phyloP scores from a whole-genome alignment of 2,329 filamentous ascomycete species.

The Cladosporium sp. region DNA sequence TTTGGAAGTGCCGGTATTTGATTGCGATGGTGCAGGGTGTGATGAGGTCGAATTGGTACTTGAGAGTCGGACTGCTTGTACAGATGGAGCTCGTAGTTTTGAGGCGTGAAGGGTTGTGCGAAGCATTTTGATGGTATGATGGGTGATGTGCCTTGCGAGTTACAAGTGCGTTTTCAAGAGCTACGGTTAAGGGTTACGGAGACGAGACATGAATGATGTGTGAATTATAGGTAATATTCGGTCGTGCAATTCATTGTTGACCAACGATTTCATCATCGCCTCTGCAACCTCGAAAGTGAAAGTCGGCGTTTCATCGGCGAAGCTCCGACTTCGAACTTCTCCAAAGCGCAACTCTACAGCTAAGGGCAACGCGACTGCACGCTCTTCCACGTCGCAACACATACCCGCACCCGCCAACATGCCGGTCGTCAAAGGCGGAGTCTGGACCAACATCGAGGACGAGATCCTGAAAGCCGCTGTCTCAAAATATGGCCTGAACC shows the following conservation, averaged over 20 bases:
- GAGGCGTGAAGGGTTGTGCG: slow-evolving; percentile 1
- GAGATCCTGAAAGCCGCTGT: slow-evolving; percentile 96
- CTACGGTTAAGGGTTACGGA: neutral
- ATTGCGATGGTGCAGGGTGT: neutral
- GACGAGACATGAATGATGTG: neutral
- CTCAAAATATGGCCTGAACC: slow-evolving; percentile 91
- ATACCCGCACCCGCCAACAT: slow-evolving; percentile 37
- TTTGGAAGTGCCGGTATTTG: neutral
- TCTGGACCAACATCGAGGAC: slow-evolving; percentile 73
- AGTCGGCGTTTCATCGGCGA: neutral
- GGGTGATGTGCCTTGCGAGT: neutral
- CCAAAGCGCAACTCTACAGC: neutral
- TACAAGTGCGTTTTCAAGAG: neutral
- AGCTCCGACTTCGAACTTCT: neutral
- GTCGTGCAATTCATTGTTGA: neutral
- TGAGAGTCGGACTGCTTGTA: neutral
- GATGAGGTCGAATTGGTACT: neutral
- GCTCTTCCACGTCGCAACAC: neutral
- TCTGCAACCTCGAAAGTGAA: neutral
- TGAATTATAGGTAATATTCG: neutral
- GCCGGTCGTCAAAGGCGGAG: slow-evolving; percentile 64
- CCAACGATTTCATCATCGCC: slow-evolving; percentile 1
- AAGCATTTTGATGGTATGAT: neutral
- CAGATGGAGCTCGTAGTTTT: neutral
- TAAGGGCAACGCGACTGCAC: neutral